These are phyloP conservation scores for Nitzschia sp. DNA, from an alignment of 108 stramenopile species.

Conservation along the genomic window DNA sequence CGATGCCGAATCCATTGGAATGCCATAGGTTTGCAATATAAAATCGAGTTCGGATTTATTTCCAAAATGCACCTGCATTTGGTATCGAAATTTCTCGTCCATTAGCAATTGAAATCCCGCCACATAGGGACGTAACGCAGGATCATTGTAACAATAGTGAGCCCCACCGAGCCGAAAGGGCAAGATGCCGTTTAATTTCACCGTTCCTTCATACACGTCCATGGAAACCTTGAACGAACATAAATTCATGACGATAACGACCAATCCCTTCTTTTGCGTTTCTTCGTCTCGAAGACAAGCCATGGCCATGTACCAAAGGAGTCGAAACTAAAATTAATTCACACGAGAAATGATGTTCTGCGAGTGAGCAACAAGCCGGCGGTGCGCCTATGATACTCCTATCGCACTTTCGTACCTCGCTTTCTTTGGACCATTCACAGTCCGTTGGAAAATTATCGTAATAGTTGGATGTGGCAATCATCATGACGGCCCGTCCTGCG, in stretches of 20 bases:
- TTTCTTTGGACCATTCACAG: not conserved
- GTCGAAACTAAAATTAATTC: not conserved
- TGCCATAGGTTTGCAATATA: not conserved
- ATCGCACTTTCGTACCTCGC: not conserved
- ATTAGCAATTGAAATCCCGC: not conserved
- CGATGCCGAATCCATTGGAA: not conserved
- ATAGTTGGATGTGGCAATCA: slow-evolving; percentile 4
- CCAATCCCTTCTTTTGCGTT: slow-evolving; percentile 31
- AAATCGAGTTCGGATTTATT: not conserved
- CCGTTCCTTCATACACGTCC: not conserved
- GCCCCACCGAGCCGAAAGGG: not conserved
- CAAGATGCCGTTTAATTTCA: not conserved
- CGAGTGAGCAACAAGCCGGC: too few species aligned
- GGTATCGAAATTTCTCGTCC: not conserved
- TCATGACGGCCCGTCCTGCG: not conserved
- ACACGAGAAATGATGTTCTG: not conserved
- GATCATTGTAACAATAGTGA: not conserved
- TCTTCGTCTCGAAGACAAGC: slow-evolving; percentile 13
- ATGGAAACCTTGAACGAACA: not conserved
- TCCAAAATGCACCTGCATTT: not conserved
- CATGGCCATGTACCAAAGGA: slow-evolving; percentile 7
- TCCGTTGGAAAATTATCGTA: slow-evolving; percentile 1
- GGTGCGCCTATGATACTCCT: too few species aligned
- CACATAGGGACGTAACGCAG: not conserved
- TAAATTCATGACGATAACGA: not conserved